A percentile compares a stretch with the other conserved stretches of the same genome.
Conservation (phyloP, 2,329 filamentous ascomycete genomes). For the Pseudocercospora eumusae region DNA sequence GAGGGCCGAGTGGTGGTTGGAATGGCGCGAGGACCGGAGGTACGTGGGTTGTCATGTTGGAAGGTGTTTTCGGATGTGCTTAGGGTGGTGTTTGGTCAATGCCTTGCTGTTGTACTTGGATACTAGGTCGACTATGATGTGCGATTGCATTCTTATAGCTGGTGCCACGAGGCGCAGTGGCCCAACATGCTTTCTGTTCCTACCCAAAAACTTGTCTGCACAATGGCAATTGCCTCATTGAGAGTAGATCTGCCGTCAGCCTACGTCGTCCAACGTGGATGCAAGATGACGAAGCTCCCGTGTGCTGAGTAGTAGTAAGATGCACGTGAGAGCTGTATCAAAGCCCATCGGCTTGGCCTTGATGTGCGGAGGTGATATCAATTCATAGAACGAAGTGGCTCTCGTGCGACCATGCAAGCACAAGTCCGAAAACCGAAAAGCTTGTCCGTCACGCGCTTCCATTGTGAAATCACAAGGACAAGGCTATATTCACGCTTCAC, state of each 20-base stretch:
- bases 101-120: not conserved
- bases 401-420: not conserved
- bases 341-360: not conserved
- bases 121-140: too few relatives aligned
- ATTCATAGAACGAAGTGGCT: too few relatives aligned
- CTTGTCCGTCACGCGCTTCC: constrained; percentile 3
- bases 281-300: constrained; percentile 8
- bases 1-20: constrained; percentile 37
- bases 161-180: not conserved
- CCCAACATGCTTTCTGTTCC: not conserved
- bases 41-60: constrained; percentile 8
- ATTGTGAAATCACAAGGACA: too few relatives aligned
- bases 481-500: not conserved
- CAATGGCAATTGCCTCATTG: constrained; percentile 4
- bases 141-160: too few relatives aligned
- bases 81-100: not conserved
- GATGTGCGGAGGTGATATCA: not conserved
- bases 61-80: not conserved
- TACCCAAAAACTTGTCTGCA: constrained; percentile 7
- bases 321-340: constrained; percentile 2
- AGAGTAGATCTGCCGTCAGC: constrained; percentile 4
- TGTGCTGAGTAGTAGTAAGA: not conserved
- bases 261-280: constrained; percentile 1
- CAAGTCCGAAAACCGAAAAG: too few relatives aligned
- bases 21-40: constrained; percentile 28